phyloP scores from a whole-genome alignment of 257 asterid genomes.

The Plectranthus barbatus region DNA sequence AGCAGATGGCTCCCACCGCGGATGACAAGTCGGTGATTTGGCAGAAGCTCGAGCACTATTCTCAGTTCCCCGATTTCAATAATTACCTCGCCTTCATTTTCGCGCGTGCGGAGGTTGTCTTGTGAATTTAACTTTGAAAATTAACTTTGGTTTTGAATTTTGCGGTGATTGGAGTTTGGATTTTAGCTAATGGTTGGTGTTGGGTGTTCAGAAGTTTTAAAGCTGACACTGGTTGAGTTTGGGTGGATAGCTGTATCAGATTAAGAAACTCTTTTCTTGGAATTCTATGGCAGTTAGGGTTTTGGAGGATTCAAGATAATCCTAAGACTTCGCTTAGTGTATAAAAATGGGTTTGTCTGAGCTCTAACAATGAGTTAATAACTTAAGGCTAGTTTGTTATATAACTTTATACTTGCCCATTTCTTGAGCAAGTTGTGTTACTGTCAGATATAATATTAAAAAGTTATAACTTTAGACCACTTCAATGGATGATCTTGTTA shows the following conservation, averaged over 20 bases:
- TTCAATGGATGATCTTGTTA: neutral
- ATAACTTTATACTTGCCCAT: neutral
- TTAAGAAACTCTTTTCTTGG: neutral
- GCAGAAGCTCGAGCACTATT: conserved; percentile 86
- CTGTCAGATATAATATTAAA: neutral
- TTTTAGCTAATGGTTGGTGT: neutral
- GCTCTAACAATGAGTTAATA: neutral
- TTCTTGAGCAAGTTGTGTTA: neutral
- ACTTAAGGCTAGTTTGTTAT: neutral
- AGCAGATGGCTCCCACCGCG: conserved; percentile 80
- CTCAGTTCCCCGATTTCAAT: conserved; percentile 93
- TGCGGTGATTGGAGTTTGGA: neutral
- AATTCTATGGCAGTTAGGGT: neutral
- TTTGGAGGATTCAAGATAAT: neutral
- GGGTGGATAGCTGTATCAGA: neutral
- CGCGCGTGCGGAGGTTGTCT: conserved; percentile 69
- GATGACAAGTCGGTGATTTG: conserved; percentile 73
- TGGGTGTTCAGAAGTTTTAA: neutral
- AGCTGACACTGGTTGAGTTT: neutral
- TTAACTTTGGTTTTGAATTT: neutral
- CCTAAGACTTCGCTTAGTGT: neutral
- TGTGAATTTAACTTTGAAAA: neutral
- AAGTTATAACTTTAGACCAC: neutral
- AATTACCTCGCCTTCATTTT: conserved; percentile 85
- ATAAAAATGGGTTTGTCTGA: neutral